Evolutionary conservation across 2,329 filamentous ascomycete genomes (phyloP).

Genomic region (Verticillium dahliae): DNA sequence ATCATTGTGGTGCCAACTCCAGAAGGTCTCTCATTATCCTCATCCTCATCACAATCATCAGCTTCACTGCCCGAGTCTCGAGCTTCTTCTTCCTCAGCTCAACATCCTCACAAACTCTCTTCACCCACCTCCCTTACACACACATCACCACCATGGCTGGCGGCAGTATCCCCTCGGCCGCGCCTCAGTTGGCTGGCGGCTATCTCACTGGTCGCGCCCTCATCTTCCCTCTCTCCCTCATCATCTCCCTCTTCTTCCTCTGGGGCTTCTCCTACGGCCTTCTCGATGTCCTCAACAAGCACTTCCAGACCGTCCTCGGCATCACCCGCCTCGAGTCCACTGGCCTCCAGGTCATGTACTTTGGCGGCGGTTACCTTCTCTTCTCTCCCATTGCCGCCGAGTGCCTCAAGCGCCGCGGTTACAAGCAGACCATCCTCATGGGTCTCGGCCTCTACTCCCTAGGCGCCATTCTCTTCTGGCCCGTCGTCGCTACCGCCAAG

Average conservation of each 20-base stretch:
- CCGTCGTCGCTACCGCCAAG: slow-evolving; percentile 46
- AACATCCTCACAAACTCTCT: background rate
- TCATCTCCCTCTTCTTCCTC: slow-evolving; percentile 25
- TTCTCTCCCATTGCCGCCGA: slow-evolving; percentile 33
- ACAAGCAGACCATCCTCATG: slow-evolving; percentile 37
- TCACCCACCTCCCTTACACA: background rate
- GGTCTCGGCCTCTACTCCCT: slow-evolving; percentile 61
- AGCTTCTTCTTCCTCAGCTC: background rate
- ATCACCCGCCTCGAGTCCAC: slow-evolving; percentile 33
- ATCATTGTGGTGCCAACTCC: background rate
- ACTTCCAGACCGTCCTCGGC: slow-evolving; percentile 39
- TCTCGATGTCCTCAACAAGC: slow-evolving; percentile 32
- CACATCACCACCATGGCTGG: slow-evolving; percentile 27
- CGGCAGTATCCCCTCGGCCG: slow-evolving; percentile 25
- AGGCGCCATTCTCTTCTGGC: slow-evolving; percentile 50
- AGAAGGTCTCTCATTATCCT: background rate
- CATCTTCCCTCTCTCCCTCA: slow-evolving; percentile 41
- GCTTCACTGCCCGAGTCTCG: background rate
- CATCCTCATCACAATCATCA: slow-evolving; percentile 2
- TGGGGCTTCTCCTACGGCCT: slow-evolving; percentile 14
- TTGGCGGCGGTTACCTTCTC: slow-evolving; percentile 30
- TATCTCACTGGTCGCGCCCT: slow-evolving; percentile 29
- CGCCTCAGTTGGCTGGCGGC: slow-evolving; percentile 27
- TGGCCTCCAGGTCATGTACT: slow-evolving; percentile 35
- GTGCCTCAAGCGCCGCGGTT: slow-evolving; percentile 33